Evolutionary conservation across 176 grass and related monocot species (phyloP).

Genomic region (Olyra latifolia): DNA sequence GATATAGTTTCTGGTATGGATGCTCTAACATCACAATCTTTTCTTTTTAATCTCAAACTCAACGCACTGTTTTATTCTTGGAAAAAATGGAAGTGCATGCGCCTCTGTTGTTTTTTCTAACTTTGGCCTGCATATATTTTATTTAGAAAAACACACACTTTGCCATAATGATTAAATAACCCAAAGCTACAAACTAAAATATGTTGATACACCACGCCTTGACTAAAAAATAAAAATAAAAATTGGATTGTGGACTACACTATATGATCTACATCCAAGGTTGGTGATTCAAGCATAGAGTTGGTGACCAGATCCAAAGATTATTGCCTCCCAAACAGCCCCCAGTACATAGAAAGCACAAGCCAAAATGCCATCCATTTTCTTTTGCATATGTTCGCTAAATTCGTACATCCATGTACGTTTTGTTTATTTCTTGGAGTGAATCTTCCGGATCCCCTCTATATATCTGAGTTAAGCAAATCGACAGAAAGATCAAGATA

Average conservation of each 20-base stretch:
- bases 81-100: neutral
- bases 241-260: neutral
- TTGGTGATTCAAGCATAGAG: constrained; percentile 33
- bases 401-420: neutral
- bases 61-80: neutral
- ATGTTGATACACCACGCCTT: neutral
- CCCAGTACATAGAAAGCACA: neutral
- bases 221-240: neutral
- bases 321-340: constrained; percentile 21
- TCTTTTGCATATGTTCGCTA: constrained; percentile 1
- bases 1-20: too few species aligned
- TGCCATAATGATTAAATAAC: neutral
- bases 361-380: constrained; percentile 18
- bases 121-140: neutral
- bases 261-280: constrained; percentile 15
- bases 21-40: neutral
- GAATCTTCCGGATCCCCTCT: neutral
- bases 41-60: neutral
- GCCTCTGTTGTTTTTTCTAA: neutral
- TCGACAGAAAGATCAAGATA: constrained; percentile 13
- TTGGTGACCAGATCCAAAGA: constrained; percentile 4
- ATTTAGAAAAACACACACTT: neutral
- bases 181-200: constrained; percentile 1
- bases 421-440: neutral
- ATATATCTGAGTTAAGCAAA: constrained; percentile 20